Evolutionary conservation across 2,329 filamentous ascomycete genomes (phyloP), one percentile per base, ranked within the genome.

Genomic region (Westerdykella ornata): DNA sequence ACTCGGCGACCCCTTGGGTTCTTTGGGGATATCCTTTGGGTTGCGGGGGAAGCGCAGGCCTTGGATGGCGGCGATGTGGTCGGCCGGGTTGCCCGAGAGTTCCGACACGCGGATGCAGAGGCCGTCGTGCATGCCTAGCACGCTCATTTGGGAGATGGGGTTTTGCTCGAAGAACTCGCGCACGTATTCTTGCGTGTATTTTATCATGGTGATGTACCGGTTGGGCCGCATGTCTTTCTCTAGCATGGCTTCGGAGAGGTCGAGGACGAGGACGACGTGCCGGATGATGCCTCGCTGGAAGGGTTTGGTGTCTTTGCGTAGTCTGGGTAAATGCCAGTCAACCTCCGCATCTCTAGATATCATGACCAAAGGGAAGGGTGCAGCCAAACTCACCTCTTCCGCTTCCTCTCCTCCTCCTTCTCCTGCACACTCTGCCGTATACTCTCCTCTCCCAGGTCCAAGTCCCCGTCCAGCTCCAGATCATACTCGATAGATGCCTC

Each of bases 91-190:
- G 8, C 92, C 92, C 41, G 85, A 84, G 73, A 97, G 82, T 59
- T 95, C 87, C 60, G 85, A 92, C 48, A 98, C 78, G 30, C 86
- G 75, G 17, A 94, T 73, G 2, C 89, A 89, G 13, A 97, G 74
- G 13, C 92, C 92, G 63, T 97, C 92, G 47, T 86, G 80, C 85
- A 97, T 95, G 38, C 86, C 90, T 30, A 98, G 73, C 20, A 98
- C 84, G 17, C 85, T 89, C 42, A 98, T 78, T 68, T 98, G 92
- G 8, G 88, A 94, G 52, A 98, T 97, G 9, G 92, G 92, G 58
- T 98, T 98, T 68, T 98, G 92, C 68, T 97, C 92, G 62, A 97
- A 98, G 69, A 88, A 98, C 65, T 96, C 90, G 44, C 82, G 78
- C 37, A 97, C 84, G 66, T 97, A 98, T 43, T 88, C 84, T 49